Evolutionary conservation across 371 early-diverging fungal species (phyloP), one percentile per base, ranked within the genome.

Genomic region (Apophysomyces elegans): DNA sequence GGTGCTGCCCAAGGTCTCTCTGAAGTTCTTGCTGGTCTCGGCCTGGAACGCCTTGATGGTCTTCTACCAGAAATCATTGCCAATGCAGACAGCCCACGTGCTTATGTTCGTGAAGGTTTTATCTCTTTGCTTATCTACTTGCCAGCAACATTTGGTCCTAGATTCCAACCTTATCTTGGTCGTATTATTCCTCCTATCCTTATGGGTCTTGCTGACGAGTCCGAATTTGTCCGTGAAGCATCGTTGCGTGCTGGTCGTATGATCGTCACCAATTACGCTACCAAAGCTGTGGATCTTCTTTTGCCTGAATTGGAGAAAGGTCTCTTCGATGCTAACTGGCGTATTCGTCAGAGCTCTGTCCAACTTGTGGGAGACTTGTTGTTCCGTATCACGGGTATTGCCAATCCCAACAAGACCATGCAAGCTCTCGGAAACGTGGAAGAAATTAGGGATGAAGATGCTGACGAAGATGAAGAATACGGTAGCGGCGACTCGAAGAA

Each of bases 1-100:
- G 99, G 99, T 75, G 96, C 99, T 46, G 98, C 99, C 1, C 98
- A 99, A 82, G 99, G 97, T 73, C 86, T 99, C 59, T 88, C 92
- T 36, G 99, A 99, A 76, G 91, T 99, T 5, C 79, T 98, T 14
- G 88, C 95, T 4, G 98, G 96, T 54, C 83, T 97, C 36, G 98
- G 97, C 35, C 68, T 96, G 61, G 89, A 88, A 50, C 88, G 93
- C n/a, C 68, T 98, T 73, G 95, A 96, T 64, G 90, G 86, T 13
- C 76, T 98, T 57, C 83, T 99, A 64, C 96, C 97, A 5, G 96
- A 96, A 64, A 89, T 98, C 45, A 76, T 98, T 56, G 85, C 88
- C 67, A 94, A 94, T 77, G 86, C 93, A 11, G 81, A 84, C 63
- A 91, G 91, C 41, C 76, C 88, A 36, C 89, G 89, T 67, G 66